These are phyloP conservation scores for Lizonia empirigonia DNA, from an alignment of 2,329 filamentous ascomycete genomes.

Conservation along the genomic window DNA sequence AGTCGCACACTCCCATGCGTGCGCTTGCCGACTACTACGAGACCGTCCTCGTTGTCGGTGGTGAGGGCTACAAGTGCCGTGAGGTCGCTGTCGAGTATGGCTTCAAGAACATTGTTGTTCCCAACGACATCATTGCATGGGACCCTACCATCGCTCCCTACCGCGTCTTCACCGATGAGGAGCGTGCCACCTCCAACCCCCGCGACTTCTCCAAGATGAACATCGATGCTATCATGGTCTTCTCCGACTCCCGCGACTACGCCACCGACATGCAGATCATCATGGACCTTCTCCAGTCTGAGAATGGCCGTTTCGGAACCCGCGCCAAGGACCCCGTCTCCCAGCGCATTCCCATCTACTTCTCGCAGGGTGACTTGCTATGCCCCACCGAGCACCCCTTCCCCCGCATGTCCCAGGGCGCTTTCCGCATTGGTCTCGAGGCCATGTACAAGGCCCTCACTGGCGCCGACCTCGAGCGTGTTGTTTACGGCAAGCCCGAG, in stretches of 20 bases:
- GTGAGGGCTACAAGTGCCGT: constrained; percentile 75
- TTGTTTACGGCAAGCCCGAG: constrained; percentile 78
- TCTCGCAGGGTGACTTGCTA: constrained; percentile 67
- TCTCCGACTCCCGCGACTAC: constrained; percentile 75
- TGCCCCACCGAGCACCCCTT: constrained; percentile 65
- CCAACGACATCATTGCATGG: constrained; percentile 75
- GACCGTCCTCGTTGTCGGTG: constrained; percentile 75
- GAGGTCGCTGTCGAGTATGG: constrained; percentile 75
- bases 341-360: constrained; percentile 75
- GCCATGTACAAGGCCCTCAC: constrained; percentile 75
- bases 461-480: constrained; percentile 73
- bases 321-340: constrained; percentile 68
- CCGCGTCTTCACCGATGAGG: constrained; percentile 69
- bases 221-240: constrained; percentile 76
- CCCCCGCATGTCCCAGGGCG: constrained; percentile 73
- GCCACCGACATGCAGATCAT: constrained; percentile 78
- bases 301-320: constrained; percentile 70
- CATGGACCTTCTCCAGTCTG: constrained; percentile 71
- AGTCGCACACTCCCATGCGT: constrained; percentile 78
- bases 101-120: constrained; percentile 74
- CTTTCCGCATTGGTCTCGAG: constrained; percentile 76
- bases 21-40: constrained; percentile 77
- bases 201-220: constrained; percentile 74
- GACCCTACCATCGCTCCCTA: constrained; percentile 72
- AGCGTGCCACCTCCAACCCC: constrained; percentile 69